phyloP scores from a whole-genome alignment of 805 yeast genomes.

The Saccharomyces paradoxus region DNA sequence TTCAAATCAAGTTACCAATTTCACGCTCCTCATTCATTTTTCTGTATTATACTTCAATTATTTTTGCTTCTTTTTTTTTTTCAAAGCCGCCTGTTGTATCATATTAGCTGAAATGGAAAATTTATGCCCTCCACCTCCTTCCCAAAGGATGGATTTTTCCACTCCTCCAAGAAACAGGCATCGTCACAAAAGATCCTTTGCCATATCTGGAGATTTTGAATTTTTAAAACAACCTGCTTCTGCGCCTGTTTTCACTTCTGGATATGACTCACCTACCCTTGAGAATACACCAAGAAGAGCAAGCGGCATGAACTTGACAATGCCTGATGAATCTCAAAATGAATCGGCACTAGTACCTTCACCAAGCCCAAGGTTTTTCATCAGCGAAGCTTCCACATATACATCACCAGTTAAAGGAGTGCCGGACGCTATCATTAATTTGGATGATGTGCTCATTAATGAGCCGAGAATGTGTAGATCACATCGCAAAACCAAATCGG shows the following conservation, averaged over 20 bases:
- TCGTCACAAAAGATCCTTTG: slow-evolving; percentile 79
- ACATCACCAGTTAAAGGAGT: slow-evolving; percentile 19
- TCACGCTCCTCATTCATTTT: not conserved
- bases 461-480: slow-evolving; percentile 18
- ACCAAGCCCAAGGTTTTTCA: slow-evolving; percentile 15
- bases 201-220: slow-evolving; percentile 82
- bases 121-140: not conserved
- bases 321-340: not conserved
- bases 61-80: not conserved
- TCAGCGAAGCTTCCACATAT: slow-evolving; percentile 18
- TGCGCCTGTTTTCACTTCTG: slow-evolving; percentile 12
- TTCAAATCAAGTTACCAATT: not conserved
- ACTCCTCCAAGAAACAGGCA: slow-evolving; percentile 46
- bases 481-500: slow-evolving; percentile 45
- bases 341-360: not conserved
- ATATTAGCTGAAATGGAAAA: not conserved
- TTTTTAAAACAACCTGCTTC: slow-evolving; percentile 26
- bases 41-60: not conserved
- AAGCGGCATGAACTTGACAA: not conserved
- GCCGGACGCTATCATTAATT: slow-evolving; percentile 45
- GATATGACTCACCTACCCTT: not conserved
- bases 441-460: slow-evolving; percentile 40
- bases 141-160: slow-evolving; percentile 1
- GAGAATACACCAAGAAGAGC: not conserved
- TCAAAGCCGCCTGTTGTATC: not conserved